Conservation (phyloP, 768 basidiomycete genomes). For the Mycena maculata region DNA sequence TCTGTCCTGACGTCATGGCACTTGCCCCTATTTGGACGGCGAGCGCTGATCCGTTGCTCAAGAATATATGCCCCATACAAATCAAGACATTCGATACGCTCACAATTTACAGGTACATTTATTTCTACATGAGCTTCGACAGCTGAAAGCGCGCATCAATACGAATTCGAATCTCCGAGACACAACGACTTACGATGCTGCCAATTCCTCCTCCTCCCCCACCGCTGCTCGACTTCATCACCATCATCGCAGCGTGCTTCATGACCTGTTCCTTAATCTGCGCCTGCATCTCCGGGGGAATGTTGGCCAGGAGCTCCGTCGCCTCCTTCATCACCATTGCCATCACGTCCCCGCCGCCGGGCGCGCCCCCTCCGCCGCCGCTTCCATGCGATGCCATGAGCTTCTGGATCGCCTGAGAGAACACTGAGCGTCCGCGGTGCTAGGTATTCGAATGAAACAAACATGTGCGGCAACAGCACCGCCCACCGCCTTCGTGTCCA, state of each 20-base stretch:
- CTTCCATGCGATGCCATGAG: no score
- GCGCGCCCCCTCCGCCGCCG: constrained; percentile 4
- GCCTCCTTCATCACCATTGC: constrained; percentile 23
- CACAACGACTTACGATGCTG: no score
- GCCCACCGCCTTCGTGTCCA: constrained; percentile 21
- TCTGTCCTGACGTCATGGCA: no score
- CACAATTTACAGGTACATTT: no score
- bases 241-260: constrained; percentile 32
- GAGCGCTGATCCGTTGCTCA: no score
- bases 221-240: constrained; percentile 25
- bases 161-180: no score
- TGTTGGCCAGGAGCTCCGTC: constrained; percentile 18
- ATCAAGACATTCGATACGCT: no score
- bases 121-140: no score
- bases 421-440: background rate
- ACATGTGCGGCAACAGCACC: constrained; percentile 24
- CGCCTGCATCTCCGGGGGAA: no score
- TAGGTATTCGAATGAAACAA: background rate
- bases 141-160: no score
- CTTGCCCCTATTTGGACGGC: no score
- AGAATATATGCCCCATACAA: no score
- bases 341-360: constrained; percentile 19
- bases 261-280: constrained; percentile 28
- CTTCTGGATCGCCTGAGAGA: constrained; percentile 23
- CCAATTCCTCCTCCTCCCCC: constrained; percentile 29